Base-by-base conservation (phyloP, 1,284 basidiomycete genomes). In the Cutaneotrichosporon sp. region DNA sequence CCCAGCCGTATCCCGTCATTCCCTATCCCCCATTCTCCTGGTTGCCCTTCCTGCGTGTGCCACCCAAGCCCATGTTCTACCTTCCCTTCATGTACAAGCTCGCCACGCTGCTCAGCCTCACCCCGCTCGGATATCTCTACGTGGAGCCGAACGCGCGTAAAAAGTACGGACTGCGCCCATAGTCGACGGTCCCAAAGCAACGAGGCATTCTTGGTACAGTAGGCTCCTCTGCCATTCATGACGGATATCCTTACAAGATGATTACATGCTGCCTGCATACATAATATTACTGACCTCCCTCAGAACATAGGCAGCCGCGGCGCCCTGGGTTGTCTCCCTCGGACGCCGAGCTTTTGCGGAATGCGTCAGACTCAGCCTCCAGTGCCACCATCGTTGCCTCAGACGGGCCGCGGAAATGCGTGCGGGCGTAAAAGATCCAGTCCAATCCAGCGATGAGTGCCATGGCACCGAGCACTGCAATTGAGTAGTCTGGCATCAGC, bases 101-200 rank as follows among this genome's bases (percentile, higher is more conserved):
- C 22, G 71, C 65, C 7, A 63, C 63, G 42, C 55, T 71, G 52
- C 55, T 71, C 32, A 58, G 61, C 34, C 63, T 62, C 46, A 72
- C 71, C 6, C 70, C 68, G 26, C 46, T 74, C 17, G 70, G 66
- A 20, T 67, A 67, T 47, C 42, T 63, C 22, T 70, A 65, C 41
- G 60, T 75, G 17, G 72, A 75, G 54, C 65, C 66, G 14, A 62
- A 61, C 26, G 75, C 71, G 9, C 69, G 73, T 53, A 62, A 62
- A 52, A 77, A 77, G 66, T 77, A 77, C 56, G 71, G 66, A 0
- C 49, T 72, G 22, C 46, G 54, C 20, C 39, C 48, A 12, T 49
- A 35, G 31, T 10, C n/a, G n/a, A n/a, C n/a, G n/a, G n/a, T n/a
- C n/a, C n/a, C n/a, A n/a, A n/a, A n/a, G n/a, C n/a, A n/a, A n/a